These are phyloP conservation scores for Glycine latifolia DNA, from an alignment of 306 rosid genomes.

Conservation along the genomic window DNA sequence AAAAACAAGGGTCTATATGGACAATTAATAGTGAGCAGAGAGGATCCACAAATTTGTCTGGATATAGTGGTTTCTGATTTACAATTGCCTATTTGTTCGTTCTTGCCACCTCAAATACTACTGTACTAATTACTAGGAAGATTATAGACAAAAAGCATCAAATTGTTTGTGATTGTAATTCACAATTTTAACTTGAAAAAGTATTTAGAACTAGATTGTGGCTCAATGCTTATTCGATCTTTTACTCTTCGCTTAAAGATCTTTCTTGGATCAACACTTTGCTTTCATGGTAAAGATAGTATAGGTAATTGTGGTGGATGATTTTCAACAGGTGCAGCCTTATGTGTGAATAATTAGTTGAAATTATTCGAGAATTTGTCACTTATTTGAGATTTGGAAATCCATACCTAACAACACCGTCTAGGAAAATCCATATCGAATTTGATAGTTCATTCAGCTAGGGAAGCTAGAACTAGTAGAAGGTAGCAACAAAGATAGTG, in stretches of 20 bases:
- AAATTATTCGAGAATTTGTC: too few relatives aligned
- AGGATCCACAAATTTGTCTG: slow-evolving; percentile 41
- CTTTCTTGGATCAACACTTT: too few relatives aligned
- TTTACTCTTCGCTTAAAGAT: neutral
- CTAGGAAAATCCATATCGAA: too few relatives aligned
- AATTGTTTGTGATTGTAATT: slow-evolving; percentile 38
- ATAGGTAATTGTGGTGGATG: too few relatives aligned
- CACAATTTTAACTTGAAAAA: slow-evolving; percentile 31
- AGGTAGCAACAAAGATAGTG: too few relatives aligned
- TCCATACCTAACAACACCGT: too few relatives aligned
- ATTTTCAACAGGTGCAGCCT: too few relatives aligned
- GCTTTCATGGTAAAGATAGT: too few relatives aligned
- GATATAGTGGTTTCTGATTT: slow-evolving; percentile 50
- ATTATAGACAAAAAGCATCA: slow-evolving; percentile 35
- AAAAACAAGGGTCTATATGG: slow-evolving; percentile 45
- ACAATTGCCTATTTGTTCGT: slow-evolving; percentile 42
- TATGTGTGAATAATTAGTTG: too few relatives aligned
- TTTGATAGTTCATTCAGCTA: too few relatives aligned
- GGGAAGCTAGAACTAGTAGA: too few relatives aligned
- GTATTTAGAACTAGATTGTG: slow-evolving; percentile 27
- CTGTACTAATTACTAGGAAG: slow-evolving; percentile 52
- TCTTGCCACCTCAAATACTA: slow-evolving; percentile 45
- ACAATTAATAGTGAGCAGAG: slow-evolving; percentile 39
- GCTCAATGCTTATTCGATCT: neutral
- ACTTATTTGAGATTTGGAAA: too few relatives aligned